A percentile compares a stretch with the other conserved stretches of the same genome.
phyloP scores from a whole-genome alignment of 2,329 filamentous ascomycete genomes.

The Fusarium newnesense region DNA sequence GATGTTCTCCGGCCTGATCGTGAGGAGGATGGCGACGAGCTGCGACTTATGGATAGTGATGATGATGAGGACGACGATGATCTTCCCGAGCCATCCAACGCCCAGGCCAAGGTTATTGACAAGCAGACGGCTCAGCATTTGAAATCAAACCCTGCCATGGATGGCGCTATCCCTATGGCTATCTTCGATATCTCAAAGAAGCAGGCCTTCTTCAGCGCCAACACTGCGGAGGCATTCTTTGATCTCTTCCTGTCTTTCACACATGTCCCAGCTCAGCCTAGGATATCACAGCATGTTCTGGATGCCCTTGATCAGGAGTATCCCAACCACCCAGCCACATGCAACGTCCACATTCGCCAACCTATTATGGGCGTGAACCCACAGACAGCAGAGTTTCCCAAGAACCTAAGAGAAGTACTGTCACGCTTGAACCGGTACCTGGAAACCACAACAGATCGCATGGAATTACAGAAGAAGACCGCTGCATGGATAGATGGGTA shows the following conservation, averaged over 20 bases:
- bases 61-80: constrained; percentile 57
- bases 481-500: constrained; percentile 65
- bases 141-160: constrained; percentile 82
- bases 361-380: constrained; percentile 74
- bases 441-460: constrained; percentile 57
- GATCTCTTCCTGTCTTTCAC: constrained; percentile 79
- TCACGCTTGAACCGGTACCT: constrained; percentile 66
- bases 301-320: constrained; percentile 68
- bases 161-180: constrained; percentile 91
- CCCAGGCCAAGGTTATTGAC: constrained; percentile 57
- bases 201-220: constrained; percentile 75
- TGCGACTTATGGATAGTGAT: constrained; percentile 56
- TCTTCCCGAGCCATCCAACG: constrained; percentile 55
- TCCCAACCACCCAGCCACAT: constrained; percentile 70
- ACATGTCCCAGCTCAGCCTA: constrained; percentile 70
- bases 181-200: constrained; percentile 89
- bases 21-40: constrained; percentile 60
- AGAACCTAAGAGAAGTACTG: constrained; percentile 74
- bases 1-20: constrained; percentile 58
- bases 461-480: constrained; percentile 59
- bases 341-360: constrained; percentile 76
- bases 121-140: constrained; percentile 62
- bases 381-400: constrained; percentile 76
- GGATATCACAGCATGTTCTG: constrained; percentile 79
- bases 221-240: constrained; percentile 81